Conservation (phyloP, 2,329 filamentous ascomycete genomes). For the Alternaria triticimaculans region DNA sequence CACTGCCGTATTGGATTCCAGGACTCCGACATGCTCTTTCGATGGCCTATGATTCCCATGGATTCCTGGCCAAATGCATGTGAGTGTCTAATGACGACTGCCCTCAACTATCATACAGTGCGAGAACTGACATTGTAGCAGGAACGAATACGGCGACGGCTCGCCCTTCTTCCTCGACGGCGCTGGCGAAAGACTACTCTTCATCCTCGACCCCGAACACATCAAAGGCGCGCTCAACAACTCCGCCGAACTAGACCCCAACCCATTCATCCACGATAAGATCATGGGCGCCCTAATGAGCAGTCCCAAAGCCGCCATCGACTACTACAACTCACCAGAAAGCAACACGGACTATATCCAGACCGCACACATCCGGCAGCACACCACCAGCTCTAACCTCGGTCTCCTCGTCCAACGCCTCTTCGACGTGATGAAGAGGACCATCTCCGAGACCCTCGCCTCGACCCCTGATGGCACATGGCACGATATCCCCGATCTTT, state of each 20-base stretch:
- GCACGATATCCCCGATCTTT: slow-evolving; percentile 19
- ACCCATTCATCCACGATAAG: slow-evolving; percentile 19
- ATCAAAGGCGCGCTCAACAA: slow-evolving; percentile 15
- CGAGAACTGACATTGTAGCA: background rate
- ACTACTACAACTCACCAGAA: slow-evolving; percentile 17
- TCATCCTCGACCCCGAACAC: slow-evolving; percentile 21
- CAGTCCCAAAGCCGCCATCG: slow-evolving; percentile 19
- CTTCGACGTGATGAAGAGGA: slow-evolving; percentile 10
- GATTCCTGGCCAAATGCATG: slow-evolving; percentile 20
- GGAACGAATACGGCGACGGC: slow-evolving; percentile 20
- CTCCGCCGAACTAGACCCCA: slow-evolving; percentile 18
- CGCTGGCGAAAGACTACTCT: slow-evolving; percentile 22
- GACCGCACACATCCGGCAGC: slow-evolving; percentile 19
- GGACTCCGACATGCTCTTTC: slow-evolving; percentile 22
- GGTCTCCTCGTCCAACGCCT: slow-evolving; percentile 14
- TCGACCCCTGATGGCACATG: background rate
- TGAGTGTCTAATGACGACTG: background rate
- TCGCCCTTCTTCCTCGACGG: slow-evolving; percentile 25
- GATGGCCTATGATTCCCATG: slow-evolving; percentile 18
- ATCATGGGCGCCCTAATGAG: slow-evolving; percentile 24
- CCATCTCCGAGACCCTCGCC: slow-evolving; percentile 2
- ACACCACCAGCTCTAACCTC: slow-evolving; percentile 12
- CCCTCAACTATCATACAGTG: background rate
- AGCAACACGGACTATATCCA: slow-evolving; percentile 16
- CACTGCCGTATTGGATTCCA: slow-evolving; percentile 28